phyloP scores from a whole-genome alignment of 805 yeast species.

The Scheffersomyces spartinae region DNA sequence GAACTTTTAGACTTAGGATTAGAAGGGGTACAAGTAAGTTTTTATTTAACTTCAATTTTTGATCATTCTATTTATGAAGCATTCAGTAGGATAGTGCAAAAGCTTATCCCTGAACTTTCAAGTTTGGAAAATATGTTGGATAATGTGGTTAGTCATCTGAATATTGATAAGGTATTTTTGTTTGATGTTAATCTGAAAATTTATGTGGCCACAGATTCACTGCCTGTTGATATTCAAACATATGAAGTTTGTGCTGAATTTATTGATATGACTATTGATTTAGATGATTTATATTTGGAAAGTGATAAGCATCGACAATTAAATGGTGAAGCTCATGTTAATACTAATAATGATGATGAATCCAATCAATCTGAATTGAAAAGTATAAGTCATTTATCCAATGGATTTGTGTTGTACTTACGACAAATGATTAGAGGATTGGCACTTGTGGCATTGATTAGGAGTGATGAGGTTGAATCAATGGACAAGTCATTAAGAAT shows the following conservation, averaged over 20 bases:
- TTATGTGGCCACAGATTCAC: slow-evolving; percentile 90
- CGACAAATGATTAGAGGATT: slow-evolving; percentile 89
- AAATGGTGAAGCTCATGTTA: slow-evolving; percentile 3
- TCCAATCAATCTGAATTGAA: slow-evolving; percentile 33
- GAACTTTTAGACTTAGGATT: slow-evolving; percentile 81
- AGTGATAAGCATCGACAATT: too few species aligned
- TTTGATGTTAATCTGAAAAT: slow-evolving; percentile 90
- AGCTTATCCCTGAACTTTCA: slow-evolving; percentile 80
- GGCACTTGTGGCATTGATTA: slow-evolving; percentile 78
- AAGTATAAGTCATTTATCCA: slow-evolving; percentile 66
- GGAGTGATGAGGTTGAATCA: slow-evolving; percentile 47
- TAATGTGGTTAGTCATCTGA: slow-evolving; percentile 76
- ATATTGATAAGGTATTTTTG: slow-evolving; percentile 84
- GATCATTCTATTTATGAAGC: slow-evolving; percentile 96
- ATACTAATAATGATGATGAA: slow-evolving; percentile 3
- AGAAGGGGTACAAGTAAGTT: slow-evolving; percentile 84
- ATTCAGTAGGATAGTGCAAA: slow-evolving; percentile 85
- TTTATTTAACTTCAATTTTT: slow-evolving; percentile 85
- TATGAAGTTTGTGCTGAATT: slow-evolving; percentile 97
- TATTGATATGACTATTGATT: slow-evolving; percentile 85
- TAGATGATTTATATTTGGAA: slow-evolving; percentile 55
- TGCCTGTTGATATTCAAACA: slow-evolving; percentile 90
- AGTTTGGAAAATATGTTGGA: slow-evolving; percentile 82
- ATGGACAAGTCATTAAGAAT: slow-evolving; percentile 41
- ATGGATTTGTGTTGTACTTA: slow-evolving; percentile 74